Base-by-base conservation (phyloP, 768 basidiomycete species). In the Boletus rubescentipes region DNA sequence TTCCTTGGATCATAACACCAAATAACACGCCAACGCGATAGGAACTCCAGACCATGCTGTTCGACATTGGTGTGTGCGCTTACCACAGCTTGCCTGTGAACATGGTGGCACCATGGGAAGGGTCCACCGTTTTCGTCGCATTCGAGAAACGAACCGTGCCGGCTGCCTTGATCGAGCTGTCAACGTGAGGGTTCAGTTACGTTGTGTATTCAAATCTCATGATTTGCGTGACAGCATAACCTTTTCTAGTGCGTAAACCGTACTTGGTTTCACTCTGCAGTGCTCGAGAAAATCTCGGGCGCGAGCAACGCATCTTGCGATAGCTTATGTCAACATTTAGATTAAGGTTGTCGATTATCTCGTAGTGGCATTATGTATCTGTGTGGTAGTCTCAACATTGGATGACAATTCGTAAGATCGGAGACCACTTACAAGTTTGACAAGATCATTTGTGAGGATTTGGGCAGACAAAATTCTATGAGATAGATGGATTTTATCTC, bases 31-130 rank as follows among this genome's bases (percentile, higher is more conserved):
- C 55, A 43, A 49, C 7, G n/a, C 29, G 44, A 41, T 38, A 26
- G 41, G 14, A 10, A 9, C 20, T 36, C 30, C 9, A 10, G 29
- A 45, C 41, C 54, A 48, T 52, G 36, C 54, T 47, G 40, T 53
- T 53, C 4, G 7, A 36, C 10, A 20, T 53, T 63, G 64, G 64
- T 43, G 30, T 34, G 52, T 6, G 54, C 44, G 55, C 53, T 48
- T 53, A 23, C 43, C 23, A 59, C 54, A 51, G 43, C 44, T 40
- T 35, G 53, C 41, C 49, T 38, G 15, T 1, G 16, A 39, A 11
- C n/a, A 37, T 49, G 16, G 29, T 43, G 37, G 21, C 54, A 53
- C 26, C 39, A 31, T 34, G 41, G 29, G 23, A 41, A 38, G 3
- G 10, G 14, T 20, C 51, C 29, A 15, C 37, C n/a, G 29, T 32